A percentile compares a stretch with the other conserved stretches of the same genome.
phyloP scores from a whole-genome alignment of 441 rosid genomes.

The Lepidium campestre region DNA sequence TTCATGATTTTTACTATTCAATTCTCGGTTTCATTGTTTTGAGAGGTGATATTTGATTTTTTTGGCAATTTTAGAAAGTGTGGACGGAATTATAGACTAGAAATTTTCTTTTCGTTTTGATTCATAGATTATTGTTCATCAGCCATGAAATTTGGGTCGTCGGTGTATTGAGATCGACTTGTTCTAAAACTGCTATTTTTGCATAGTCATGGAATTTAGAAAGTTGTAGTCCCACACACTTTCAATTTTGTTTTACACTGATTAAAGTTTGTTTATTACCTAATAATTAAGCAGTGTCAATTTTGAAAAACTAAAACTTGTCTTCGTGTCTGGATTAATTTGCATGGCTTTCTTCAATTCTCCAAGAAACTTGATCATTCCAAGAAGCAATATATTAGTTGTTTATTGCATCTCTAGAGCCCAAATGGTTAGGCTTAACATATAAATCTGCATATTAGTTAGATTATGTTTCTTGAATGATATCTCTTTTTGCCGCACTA shows the following conservation, averaged over 20 bases:
- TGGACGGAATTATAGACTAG: not conserved
- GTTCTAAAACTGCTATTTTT: not conserved
- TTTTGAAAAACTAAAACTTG: not conserved
- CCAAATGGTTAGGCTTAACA: not conserved
- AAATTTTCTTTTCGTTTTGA: not conserved
- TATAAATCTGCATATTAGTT: not conserved
- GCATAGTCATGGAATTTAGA: not conserved
- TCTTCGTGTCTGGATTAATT: not conserved
- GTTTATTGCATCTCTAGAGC: not conserved
- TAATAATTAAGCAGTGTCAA: not conserved
- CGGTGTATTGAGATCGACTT: not conserved
- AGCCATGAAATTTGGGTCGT: not conserved
- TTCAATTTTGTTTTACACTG: not conserved
- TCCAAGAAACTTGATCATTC: not conserved
- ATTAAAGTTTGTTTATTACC: not conserved
- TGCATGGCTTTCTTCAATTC: not conserved
- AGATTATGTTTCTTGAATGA: not conserved
- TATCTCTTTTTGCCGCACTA: not conserved
- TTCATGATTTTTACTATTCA: not conserved
- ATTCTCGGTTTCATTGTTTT: not conserved
- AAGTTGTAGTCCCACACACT: not conserved
- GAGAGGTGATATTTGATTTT: not conserved
- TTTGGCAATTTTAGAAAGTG: not conserved
- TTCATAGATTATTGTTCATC: not conserved
- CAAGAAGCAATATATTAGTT: not conserved